A percentile compares a stretch with the other conserved stretches of the same genome.
These are phyloP conservation scores for Microcyclospora pomicola DNA, from an alignment of 2,329 filamentous ascomycete genomes.

Conservation along the genomic window DNA sequence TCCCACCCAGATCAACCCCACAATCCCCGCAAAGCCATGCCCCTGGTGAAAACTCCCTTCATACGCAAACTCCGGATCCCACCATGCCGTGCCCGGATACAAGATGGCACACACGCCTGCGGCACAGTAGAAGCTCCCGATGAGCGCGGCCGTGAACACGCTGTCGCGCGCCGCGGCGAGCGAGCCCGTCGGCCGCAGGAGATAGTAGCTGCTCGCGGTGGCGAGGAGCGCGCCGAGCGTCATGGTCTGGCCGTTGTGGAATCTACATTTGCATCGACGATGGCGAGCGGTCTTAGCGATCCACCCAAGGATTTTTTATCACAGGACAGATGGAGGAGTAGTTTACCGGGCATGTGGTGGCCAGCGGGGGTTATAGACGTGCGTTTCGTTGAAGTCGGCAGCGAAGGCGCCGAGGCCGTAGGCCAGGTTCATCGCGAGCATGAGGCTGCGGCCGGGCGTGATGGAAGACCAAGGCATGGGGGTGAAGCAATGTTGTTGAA, in stretches of 20 bases:
- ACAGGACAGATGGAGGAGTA: no score
- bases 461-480: constrained; percentile 1
- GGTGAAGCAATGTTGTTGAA: neutral
- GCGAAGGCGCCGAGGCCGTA: constrained; percentile 22
- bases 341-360: constrained; percentile 29
- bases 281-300: no score
- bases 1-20: constrained; percentile 17
- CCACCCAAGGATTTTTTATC: no score
- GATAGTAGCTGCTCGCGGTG: constrained; percentile 26
- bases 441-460: constrained; percentile 18
- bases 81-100: constrained; percentile 32
- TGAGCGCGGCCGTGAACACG: constrained; percentile 22
- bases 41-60: constrained; percentile 25
- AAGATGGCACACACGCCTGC: constrained; percentile 31
- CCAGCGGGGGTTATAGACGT: constrained; percentile 36
- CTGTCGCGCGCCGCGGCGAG: constrained; percentile 6
- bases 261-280: constrained; percentile 24
- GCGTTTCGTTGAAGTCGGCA: constrained; percentile 28
- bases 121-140: constrained; percentile 32
- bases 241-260: constrained; percentile 41
- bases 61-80: constrained; percentile 28
- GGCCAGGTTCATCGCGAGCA: constrained; percentile 20
- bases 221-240: constrained; percentile 30
- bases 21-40: constrained; percentile 15
- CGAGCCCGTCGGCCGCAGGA: constrained; percentile 13